A percentile compares a stretch with the other conserved stretches of the same genome.
These are phyloP conservation scores for Taphrina betulina DNA, from an alignment of 1,139 yeast species.

Conservation along the genomic window DNA sequence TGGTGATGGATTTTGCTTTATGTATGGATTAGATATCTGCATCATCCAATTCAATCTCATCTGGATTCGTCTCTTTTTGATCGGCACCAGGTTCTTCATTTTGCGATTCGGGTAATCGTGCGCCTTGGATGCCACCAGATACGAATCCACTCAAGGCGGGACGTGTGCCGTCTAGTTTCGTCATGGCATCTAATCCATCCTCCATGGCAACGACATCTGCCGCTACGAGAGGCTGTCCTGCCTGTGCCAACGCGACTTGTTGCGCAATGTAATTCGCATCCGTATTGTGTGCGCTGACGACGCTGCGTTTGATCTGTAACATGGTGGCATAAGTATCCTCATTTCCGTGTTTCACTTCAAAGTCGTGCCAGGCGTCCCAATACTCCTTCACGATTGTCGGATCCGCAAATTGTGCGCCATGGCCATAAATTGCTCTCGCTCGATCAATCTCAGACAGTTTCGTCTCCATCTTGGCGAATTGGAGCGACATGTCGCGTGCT, in stretches of 20 bases:
- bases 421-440: conserved; percentile 60
- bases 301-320: conserved; percentile 62
- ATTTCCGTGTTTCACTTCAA: conserved; percentile 69
- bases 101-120: conserved; percentile 2
- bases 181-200: conserved; percentile 17
- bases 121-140: conserved; percentile 28
- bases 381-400: conserved; percentile 46
- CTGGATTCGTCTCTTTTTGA: conserved; percentile 7
- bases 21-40: conserved; percentile 9
- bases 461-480: conserved; percentile 53
- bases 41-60: conserved; percentile 26
- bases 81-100: neutral
- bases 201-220: conserved; percentile 6
- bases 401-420: conserved; percentile 50
- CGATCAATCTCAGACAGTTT: conserved; percentile 54
- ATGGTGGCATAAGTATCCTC: conserved; percentile 73
- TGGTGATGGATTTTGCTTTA: too few relatives aligned
- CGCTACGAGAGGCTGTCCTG: neutral
- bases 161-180: conserved; percentile 18
- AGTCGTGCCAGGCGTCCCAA: conserved; percentile 70
- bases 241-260: conserved; percentile 18
- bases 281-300: conserved; percentile 48
- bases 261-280: conserved; percentile 45
- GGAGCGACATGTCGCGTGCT: conserved; percentile 43
- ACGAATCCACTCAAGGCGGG: conserved; percentile 27